Percentiles rank a stretch among this genome's conserved stretches.
phyloP scores from a whole-genome alignment of 2,329 filamentous ascomycete species.

The Alternaria triticimaculans region DNA sequence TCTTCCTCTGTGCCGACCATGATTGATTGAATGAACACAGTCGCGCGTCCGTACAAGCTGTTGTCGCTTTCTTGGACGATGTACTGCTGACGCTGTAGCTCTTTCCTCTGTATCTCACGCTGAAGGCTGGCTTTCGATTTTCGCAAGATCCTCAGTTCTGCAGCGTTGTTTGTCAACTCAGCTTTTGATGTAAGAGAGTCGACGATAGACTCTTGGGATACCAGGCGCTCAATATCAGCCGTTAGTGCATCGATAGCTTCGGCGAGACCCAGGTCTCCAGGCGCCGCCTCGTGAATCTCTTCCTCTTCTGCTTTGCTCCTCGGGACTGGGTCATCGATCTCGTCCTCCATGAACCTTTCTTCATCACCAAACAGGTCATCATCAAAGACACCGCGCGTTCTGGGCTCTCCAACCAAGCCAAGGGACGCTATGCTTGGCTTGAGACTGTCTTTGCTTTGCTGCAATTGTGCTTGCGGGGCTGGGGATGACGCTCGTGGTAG shows the following conservation, averaged over 20 bases:
- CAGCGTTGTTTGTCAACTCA: constrained; percentile 94
- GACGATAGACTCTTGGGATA: constrained; percentile 86
- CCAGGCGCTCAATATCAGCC: constrained; percentile 86
- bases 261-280: constrained; percentile 88
- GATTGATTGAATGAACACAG: constrained; percentile 87
- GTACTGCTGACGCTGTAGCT: constrained; percentile 95
- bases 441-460: constrained; percentile 54
- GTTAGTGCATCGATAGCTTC: constrained; percentile 92
- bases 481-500: constrained; percentile 54
- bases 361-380: constrained; percentile 94
- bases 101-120: constrained; percentile 89
- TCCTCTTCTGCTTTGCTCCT: constrained; percentile 72
- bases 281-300: constrained; percentile 90
- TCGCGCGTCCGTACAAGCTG: constrained; percentile 90
- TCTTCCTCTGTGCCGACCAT: constrained; percentile 92
- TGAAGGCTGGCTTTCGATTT: constrained; percentile 95
- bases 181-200: constrained; percentile 93
- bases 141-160: constrained; percentile 86
- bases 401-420: constrained; percentile 85
- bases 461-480: constrained; percentile 24
- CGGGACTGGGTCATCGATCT: constrained; percentile 74
- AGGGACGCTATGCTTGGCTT: constrained; percentile 91
- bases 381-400: constrained; percentile 88
- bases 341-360: constrained; percentile 83
- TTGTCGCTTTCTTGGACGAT: constrained; percentile 98